Percentiles rank a stretch among this genome's conserved stretches.
Evolutionary conservation across 176 grass and related monocot genomes (phyloP).

Genomic region (Poa annua): DNA sequence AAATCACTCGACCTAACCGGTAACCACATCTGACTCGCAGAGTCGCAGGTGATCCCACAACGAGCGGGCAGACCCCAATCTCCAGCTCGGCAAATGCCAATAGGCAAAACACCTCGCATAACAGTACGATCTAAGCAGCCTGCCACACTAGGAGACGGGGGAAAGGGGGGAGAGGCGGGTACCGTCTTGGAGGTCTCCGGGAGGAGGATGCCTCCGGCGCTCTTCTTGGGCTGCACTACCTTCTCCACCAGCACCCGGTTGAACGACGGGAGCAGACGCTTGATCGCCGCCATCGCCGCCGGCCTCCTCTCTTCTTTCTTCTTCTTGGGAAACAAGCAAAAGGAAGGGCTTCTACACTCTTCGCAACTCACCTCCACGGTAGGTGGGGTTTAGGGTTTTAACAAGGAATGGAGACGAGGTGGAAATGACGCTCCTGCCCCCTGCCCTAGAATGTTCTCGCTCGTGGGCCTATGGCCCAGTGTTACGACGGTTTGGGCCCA

Average conservation of each 20-base stretch:
- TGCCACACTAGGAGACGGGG: not conserved
- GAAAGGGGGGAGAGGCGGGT: not conserved
- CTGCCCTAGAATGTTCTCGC: conserved; percentile 33
- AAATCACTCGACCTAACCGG: not conserved
- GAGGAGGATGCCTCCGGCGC: conserved; percentile 78
- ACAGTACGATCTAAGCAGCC: not conserved
- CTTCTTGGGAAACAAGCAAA: conserved; percentile 50
- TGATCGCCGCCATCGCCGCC: conserved; percentile 60
- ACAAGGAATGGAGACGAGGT: not conserved
- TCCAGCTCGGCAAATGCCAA: not conserved
- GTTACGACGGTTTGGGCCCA: not conserved
- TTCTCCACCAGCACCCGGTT: conserved; percentile 92
- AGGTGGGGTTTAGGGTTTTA: conserved; percentile 59
- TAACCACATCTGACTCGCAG: not conserved
- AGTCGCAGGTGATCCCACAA: not conserved
- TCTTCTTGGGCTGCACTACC: conserved; percentile 86
- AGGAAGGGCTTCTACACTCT: conserved; percentile 13
- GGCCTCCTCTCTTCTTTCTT: not conserved
- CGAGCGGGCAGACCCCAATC: not conserved
- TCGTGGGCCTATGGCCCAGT: not conserved
- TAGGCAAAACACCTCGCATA: not conserved
- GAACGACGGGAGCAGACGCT: conserved; percentile 77
- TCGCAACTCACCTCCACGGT: not conserved
- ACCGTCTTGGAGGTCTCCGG: conserved; percentile 95
- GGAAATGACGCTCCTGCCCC: conserved; percentile 49